Evolutionary conservation across 1,284 basidiomycete species (phyloP).

Genomic region (Mycena citricolor): DNA sequence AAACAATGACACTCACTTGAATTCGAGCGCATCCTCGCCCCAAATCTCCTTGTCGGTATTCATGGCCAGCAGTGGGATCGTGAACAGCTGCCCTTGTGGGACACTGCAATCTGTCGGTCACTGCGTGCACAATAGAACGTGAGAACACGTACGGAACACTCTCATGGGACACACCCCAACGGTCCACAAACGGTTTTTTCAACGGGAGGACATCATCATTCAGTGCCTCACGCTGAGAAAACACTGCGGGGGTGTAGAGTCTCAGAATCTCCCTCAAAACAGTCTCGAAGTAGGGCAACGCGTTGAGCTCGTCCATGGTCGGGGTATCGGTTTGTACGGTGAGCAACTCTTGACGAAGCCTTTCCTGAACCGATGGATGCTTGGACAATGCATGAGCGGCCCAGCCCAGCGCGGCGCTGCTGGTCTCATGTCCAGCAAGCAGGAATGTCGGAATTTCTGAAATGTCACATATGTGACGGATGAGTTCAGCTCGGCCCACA

Average conservation of each 20-base stretch:
- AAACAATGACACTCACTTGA: slow-evolving; percentile 20
- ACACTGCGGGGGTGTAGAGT: slow-evolving; percentile 59
- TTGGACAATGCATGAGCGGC: slow-evolving; percentile 62
- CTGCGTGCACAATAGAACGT: background rate
- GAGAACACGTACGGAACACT: slow-evolving; percentile 33
- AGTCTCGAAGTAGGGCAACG: slow-evolving; percentile 59
- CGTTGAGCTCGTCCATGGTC: no score
- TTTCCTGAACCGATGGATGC: slow-evolving; percentile 55
- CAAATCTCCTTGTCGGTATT: slow-evolving; percentile 26
- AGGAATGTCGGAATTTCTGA: slow-evolving; percentile 61
- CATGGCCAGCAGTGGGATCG: slow-evolving; percentile 26
- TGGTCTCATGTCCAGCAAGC: slow-evolving; percentile 78
- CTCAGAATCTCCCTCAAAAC: slow-evolving; percentile 73
- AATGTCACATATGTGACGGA: background rate
- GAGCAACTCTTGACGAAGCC: slow-evolving; percentile 62
- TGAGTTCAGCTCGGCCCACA: no score
- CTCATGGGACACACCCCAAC: slow-evolving; percentile 36
- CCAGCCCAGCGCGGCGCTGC: slow-evolving; percentile 56
- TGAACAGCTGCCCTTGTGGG: slow-evolving; percentile 20
- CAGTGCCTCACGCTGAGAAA: slow-evolving; percentile 47
- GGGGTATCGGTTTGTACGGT: slow-evolving; percentile 64
- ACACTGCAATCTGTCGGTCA: slow-evolving; percentile 22
- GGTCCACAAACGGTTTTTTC: slow-evolving; percentile 41
- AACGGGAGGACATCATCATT: slow-evolving; percentile 62
- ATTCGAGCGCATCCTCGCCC: slow-evolving; percentile 31